Evolutionary conservation across 768 basidiomycete genomes (phyloP).

Genomic region (Suillus hirtellus): DNA sequence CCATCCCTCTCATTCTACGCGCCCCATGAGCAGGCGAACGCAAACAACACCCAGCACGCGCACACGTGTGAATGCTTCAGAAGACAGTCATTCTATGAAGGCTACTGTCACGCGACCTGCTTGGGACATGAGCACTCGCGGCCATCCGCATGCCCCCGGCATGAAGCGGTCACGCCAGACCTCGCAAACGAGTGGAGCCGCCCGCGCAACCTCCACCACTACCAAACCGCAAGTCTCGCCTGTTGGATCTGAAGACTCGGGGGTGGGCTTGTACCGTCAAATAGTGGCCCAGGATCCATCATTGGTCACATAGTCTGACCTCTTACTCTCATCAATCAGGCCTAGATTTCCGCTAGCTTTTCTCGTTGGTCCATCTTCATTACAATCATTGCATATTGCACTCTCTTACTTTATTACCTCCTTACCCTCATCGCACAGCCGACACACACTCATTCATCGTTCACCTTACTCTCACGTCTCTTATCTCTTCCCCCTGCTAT

Average conservation of each 20-base stretch:
- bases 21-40: constrained; percentile 67
- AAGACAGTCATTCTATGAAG: constrained; percentile 66
- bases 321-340: constrained; percentile 11
- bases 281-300: constrained; percentile 76
- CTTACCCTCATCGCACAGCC: constrained; percentile 24
- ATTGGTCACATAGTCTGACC: constrained; percentile 41
- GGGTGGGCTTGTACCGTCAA: constrained; percentile 81
- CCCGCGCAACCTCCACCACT: constrained; percentile 38
- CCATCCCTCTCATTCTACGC: constrained; percentile 37
- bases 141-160: constrained; percentile 29
- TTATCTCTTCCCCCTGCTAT: constrained; percentile 16
- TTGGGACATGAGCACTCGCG: constrained; percentile 67
- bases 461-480: constrained; percentile 8
- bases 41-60: constrained; percentile 42
- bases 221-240: constrained; percentile 57
- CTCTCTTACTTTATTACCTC: constrained; percentile 26
- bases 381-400: constrained; percentile 26
- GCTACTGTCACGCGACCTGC: constrained; percentile 75
- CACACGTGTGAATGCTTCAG: constrained; percentile 50
- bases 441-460: constrained; percentile 29
- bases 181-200: constrained; percentile 70
- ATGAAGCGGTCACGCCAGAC: constrained; percentile 68
- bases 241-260: constrained; percentile 72
- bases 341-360: constrained; percentile 21
- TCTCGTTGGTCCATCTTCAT: constrained; percentile 19